Evolutionary conservation across 192 early-diverging fungal species (phyloP), one percentile per base, ranked within the genome.

Genomic region (Dimargaris xerosporica): DNA sequence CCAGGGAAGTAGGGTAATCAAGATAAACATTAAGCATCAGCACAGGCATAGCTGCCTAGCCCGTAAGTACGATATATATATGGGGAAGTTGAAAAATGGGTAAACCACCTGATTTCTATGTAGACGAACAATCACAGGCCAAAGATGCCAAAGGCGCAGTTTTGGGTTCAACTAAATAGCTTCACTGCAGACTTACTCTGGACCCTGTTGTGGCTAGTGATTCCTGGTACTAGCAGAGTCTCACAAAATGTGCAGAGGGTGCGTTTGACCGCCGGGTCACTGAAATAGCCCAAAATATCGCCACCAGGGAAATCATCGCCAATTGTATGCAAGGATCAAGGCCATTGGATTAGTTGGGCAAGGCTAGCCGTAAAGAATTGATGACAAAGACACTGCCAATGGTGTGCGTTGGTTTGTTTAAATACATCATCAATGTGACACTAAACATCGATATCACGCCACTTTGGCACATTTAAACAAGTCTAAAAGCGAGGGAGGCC

Each of bases 241-340:
- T 82, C 77, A 52, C 82, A 84, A 17, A 72, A 67, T 56, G 74
- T 72, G 64, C 82, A 84, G 42, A 82, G 67, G 5, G 63, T 65
- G 41, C 80, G 68, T 63, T 84, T 84, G 31, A 84, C 64, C 13
- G 48, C 45, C 13, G 82, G 82, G 56, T 74, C 82, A 48, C 82
- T 83, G 61, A 12, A 21, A 34, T 53, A 0, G 44, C 12, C 31
- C 34, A 48, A 48, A 21, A 11, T 21, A 48, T 5, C 2, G 21
- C 16, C 47, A 48, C 21, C 16, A 11, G 47, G 12, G 4, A 48
- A 2, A 48, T 48, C 7, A 39, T 39, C 2, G 34, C 34, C 34
- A 7, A 5, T 39, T 5, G 34, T 7, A 39, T 39, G 34, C 34
- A 39, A 7, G 2, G 34, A 39, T 39, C 2, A 39, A 39, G 7